These are phyloP conservation scores for Podosphaera aphanis DNA, from an alignment of 2,329 filamentous ascomycete genomes.

Conservation along the genomic window DNA sequence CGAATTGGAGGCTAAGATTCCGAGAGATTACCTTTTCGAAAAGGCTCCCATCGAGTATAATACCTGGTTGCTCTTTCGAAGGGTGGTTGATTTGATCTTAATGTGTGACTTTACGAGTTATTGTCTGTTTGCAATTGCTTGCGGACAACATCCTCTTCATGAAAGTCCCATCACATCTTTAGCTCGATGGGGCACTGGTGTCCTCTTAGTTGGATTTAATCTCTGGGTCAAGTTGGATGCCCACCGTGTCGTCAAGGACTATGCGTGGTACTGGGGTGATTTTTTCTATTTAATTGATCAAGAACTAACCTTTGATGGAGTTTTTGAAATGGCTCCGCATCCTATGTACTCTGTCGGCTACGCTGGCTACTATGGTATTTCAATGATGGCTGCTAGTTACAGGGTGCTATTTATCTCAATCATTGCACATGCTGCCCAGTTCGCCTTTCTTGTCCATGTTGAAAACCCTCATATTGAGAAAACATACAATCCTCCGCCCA, in stretches of 20 bases:
- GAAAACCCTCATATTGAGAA: conserved; percentile 97
- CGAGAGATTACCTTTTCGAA: conserved; percentile 80
- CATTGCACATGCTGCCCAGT: conserved; percentile 77
- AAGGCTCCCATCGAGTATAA: conserved; percentile 93
- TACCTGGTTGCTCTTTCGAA: conserved; percentile 89
- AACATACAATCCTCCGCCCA: conserved; percentile 78
- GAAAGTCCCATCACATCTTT: conserved; percentile 47
- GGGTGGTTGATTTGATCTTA: conserved; percentile 84
- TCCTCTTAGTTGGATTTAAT: conserved; percentile 72
- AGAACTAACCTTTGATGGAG: conserved; percentile 90
- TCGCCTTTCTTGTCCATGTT: conserved; percentile 72
- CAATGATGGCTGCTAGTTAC: conserved; percentile 93
- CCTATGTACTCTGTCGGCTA: conserved; percentile 99
- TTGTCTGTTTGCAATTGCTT: conserved; percentile 83
- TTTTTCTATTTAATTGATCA: conserved; percentile 98
- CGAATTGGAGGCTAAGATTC: conserved; percentile 87
- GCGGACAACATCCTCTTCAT: conserved; percentile 47
- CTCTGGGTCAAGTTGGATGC: conserved; percentile 97
- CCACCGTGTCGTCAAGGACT: conserved; percentile 94
- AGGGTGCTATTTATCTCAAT: conserved; percentile 95
- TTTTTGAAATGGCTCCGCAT: conserved; percentile 96
- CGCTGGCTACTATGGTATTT: conserved; percentile 93
- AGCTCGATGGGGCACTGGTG: conserved; percentile 57
- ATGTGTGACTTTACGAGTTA: conserved; percentile 99
- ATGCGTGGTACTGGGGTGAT: conserved; percentile 99